phyloP scores from a whole-genome alignment of 2,329 filamentous ascomycete species.

The Juglanconis sp. region DNA sequence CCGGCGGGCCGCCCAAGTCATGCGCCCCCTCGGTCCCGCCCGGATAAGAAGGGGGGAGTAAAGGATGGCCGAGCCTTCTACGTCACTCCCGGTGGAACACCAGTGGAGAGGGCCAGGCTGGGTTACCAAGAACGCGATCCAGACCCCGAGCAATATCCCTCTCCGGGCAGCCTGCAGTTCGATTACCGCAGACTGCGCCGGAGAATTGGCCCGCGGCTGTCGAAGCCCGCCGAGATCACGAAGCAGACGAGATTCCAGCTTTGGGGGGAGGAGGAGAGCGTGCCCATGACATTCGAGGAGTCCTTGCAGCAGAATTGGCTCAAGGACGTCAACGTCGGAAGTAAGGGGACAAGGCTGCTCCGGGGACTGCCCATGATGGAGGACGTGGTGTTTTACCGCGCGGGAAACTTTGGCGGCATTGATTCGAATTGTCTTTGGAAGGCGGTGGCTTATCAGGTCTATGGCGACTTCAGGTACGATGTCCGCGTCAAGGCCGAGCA shows the following conservation, averaged over 20 bases:
- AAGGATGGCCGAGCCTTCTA: too few relatives aligned
- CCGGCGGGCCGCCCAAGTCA: not conserved
- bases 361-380: constrained; percentile 33
- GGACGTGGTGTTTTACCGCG: constrained; percentile 27
- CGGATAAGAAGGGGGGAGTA: too few relatives aligned
- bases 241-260: not conserved
- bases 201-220: not conserved
- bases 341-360: constrained; percentile 5
- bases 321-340: not conserved
- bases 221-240: not conserved
- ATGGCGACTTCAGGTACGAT: constrained; percentile 26
- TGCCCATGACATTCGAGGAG: not conserved
- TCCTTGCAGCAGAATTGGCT: constrained; percentile 13
- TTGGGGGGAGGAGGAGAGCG: not conserved
- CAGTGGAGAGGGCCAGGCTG: too few relatives aligned
- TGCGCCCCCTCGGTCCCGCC: too few relatives aligned
- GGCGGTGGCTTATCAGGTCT: constrained; percentile 26
- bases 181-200: not conserved
- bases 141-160: not conserved
- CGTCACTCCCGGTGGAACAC: too few relatives aligned
- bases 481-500: constrained; percentile 33
- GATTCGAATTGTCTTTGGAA: constrained; percentile 32
- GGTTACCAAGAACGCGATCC: constrained; percentile 1
- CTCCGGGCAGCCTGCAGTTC: not conserved
- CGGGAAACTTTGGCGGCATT: constrained; percentile 21